Evolutionary conservation across 78 protist genomes (phyloP).

Genomic region (Dictyostelium brefeldianum): DNA sequence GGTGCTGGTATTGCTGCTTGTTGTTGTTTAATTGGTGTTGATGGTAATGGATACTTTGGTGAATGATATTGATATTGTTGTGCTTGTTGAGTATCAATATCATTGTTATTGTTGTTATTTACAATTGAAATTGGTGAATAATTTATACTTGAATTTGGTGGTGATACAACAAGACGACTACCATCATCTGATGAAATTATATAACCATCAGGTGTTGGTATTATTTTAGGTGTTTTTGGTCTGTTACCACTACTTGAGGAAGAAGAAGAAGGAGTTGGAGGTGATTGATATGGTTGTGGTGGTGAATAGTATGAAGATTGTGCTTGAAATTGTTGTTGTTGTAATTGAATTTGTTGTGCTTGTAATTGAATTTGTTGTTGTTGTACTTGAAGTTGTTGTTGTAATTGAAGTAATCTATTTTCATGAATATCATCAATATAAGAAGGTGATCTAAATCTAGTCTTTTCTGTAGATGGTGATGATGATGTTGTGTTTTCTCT

Average conservation of each 20-base stretch:
- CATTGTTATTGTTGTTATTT: neutral
- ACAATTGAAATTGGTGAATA: neutral
- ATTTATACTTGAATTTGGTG: neutral
- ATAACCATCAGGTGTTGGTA: neutral
- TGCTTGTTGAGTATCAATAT: neutral
- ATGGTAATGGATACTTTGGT: neutral
- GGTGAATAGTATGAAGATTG: neutral
- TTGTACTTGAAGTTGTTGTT: neutral
- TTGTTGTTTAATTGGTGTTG: neutral
- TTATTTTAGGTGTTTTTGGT: neutral
- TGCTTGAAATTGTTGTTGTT: neutral
- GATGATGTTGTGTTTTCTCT: no score
- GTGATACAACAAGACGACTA: conserved; percentile 14
- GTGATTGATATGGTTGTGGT: neutral
- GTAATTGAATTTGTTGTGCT: neutral
- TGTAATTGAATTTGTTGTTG: neutral
- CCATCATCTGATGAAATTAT: conserved; percentile 7
- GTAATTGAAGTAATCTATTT: neutral
- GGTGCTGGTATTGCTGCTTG: no score
- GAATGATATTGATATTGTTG: neutral
- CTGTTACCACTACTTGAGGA: neutral
- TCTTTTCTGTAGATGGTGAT: no score
- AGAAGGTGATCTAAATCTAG: neutral
- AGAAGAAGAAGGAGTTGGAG: neutral
- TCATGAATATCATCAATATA: neutral